phyloP scores from a whole-genome alignment of 768 basidiomycete species.

The Cyathus striatus region DNA sequence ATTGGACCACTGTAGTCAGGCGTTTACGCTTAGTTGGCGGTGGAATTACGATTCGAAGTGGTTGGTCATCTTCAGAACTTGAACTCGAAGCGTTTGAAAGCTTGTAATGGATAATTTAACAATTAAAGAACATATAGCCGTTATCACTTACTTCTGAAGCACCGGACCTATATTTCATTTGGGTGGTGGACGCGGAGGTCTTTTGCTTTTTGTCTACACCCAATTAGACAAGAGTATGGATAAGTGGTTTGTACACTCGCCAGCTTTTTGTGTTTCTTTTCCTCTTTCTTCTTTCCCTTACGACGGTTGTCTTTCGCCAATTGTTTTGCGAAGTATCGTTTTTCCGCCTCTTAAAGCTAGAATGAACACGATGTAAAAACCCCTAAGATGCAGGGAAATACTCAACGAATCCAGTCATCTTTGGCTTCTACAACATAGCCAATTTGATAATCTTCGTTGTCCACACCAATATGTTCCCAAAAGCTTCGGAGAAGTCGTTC shows the following conservation, averaged over 20 bases:
- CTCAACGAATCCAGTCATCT: conserved; percentile 55
- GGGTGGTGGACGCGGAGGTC: no score
- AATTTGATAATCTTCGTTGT: conserved; percentile 47
- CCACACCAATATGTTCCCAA: conserved; percentile 54
- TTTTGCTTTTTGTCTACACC: neutral
- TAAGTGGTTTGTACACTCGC: conserved; percentile 1
- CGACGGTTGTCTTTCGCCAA: conserved; percentile 12
- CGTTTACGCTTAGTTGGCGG: no score
- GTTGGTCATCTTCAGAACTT: no score
- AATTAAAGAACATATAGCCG: neutral
- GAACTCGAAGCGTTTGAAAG: no score
- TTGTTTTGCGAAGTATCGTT: conserved; percentile 27
- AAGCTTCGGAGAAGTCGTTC: conserved; percentile 57
- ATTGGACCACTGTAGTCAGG: no score
- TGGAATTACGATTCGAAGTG: no score
- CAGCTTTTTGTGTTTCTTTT: conserved; percentile 8
- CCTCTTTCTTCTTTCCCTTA: conserved; percentile 6
- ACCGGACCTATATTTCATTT: no score
- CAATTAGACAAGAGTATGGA: neutral
- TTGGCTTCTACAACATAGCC: conserved; percentile 41
- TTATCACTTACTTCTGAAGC: neutral
- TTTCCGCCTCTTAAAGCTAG: conserved; percentile 27
- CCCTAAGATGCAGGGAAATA: conserved; percentile 1
- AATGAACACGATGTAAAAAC: neutral
- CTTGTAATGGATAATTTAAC: neutral